A percentile compares a stretch with the other conserved stretches of the same genome.
phyloP scores from a whole-genome alignment of 306 rosid genomes.

The Cajanus cajan region DNA sequence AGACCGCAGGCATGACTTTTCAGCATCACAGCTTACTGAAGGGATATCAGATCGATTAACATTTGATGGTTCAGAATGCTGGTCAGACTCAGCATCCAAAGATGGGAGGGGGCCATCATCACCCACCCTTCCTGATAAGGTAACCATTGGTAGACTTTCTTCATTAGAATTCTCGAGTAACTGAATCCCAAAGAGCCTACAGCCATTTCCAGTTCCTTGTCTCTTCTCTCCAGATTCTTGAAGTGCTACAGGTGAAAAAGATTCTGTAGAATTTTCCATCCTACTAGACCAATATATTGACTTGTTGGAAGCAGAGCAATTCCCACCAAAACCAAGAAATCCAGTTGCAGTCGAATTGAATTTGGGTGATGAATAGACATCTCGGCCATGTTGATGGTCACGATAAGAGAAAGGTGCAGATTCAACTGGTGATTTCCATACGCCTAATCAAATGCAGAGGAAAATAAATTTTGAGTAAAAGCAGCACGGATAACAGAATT shows the following conservation, averaged over 20 bases:
- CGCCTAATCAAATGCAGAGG: slow-evolving; percentile 45
- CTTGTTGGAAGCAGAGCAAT: slow-evolving; percentile 64
- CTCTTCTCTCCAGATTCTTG: slow-evolving; percentile 69
- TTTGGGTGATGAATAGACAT: slow-evolving; percentile 62
- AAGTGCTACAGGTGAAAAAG: slow-evolving; percentile 54
- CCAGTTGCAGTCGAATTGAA: slow-evolving; percentile 56
- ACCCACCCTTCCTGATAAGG: slow-evolving; percentile 50
- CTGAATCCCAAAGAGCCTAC: slow-evolving; percentile 91
- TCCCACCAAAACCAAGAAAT: slow-evolving; percentile 70
- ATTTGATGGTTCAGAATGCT: slow-evolving; percentile 88
- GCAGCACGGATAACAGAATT: background rate
- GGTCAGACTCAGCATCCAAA: slow-evolving; percentile 76
- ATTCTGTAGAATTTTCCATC: slow-evolving; percentile 58
- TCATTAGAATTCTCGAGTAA: slow-evolving; percentile 62
- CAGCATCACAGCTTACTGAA: slow-evolving; percentile 90
- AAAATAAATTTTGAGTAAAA: slow-evolving; percentile 13
- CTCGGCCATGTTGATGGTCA: slow-evolving; percentile 66
- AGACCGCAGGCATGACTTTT: slow-evolving; percentile 79
- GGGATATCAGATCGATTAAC: slow-evolving; percentile 74
- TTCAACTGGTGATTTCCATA: slow-evolving; percentile 73
- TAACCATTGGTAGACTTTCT: slow-evolving; percentile 49
- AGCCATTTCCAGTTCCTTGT: slow-evolving; percentile 68
- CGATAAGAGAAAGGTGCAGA: slow-evolving; percentile 58
- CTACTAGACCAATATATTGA: slow-evolving; percentile 66
- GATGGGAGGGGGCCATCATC: slow-evolving; percentile 53